Conservation (phyloP, 768 basidiomycete species). For the Hericium alpestre region DNA sequence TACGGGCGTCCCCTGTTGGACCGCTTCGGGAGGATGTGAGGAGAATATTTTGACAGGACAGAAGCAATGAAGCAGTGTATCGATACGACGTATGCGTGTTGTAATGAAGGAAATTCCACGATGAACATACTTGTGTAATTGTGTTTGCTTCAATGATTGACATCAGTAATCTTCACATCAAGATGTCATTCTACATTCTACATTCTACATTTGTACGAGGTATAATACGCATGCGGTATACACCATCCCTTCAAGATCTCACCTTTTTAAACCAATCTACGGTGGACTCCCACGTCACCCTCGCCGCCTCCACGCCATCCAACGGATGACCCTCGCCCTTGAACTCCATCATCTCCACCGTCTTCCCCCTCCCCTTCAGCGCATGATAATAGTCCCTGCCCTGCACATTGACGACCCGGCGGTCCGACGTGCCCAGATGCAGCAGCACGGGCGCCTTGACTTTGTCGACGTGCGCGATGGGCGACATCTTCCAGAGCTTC, state of each 20-base stretch:
- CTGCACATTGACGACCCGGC: slow-evolving; percentile 23
- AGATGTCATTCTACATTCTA: too few species aligned
- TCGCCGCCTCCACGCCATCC: slow-evolving; percentile 15
- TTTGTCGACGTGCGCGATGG: slow-evolving; percentile 17
- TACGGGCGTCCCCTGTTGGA: neutral
- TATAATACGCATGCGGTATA: too few species aligned
- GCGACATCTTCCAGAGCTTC: slow-evolving; percentile 14
- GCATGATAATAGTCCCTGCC: slow-evolving; percentile 21
- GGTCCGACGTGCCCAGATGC: slow-evolving; percentile 21
- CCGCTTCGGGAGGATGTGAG: neutral
- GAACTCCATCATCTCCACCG: slow-evolving; percentile 21
- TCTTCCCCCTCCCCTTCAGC: slow-evolving; percentile 16
- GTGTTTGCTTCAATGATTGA: too few species aligned
- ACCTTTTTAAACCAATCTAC: slow-evolving; percentile 7
- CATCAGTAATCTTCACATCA: too few species aligned
- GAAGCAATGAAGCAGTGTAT: too few species aligned
- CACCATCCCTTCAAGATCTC: neutral
- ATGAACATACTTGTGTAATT: too few species aligned
- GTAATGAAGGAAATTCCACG: too few species aligned
- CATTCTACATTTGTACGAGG: too few species aligned
- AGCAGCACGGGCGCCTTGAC: slow-evolving; percentile 22
- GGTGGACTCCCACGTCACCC: slow-evolving; percentile 10
- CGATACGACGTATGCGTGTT: too few species aligned
- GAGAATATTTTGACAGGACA: neutral
- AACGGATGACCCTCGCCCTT: slow-evolving; percentile 22